Conservation (phyloP, 352 stramenopile genomes). For the Globisporangium lucens region DNA sequence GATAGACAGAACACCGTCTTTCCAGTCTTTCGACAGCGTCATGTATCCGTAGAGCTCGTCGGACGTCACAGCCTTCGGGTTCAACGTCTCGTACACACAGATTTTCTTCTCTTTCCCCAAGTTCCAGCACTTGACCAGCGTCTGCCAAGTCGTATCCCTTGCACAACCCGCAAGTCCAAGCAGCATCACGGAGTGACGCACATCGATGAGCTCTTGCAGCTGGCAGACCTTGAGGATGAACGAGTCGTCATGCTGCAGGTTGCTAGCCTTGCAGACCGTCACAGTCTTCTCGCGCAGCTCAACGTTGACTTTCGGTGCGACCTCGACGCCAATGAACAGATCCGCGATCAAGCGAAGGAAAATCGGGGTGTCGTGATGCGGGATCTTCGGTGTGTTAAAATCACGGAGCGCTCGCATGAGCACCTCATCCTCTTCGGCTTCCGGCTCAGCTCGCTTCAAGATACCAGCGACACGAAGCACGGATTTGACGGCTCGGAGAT, state of each 20-base stretch:
- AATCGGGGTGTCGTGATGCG: constrained; percentile 84
- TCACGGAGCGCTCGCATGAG: constrained; percentile 84
- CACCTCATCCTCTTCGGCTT: constrained; percentile 85
- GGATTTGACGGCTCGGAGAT: constrained; percentile 86
- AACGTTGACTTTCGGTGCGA: constrained; percentile 93
- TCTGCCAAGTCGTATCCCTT: constrained; percentile 86
- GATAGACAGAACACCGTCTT: constrained; percentile 86
- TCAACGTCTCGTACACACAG: constrained; percentile 87
- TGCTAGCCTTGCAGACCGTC: constrained; percentile 86
- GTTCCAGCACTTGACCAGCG: constrained; percentile 86
- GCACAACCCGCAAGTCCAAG: constrained; percentile 77
- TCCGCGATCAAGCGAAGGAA: constrained; percentile 87
- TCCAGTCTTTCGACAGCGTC: constrained; percentile 90
- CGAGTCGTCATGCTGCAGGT: constrained; percentile 82
- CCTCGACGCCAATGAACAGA: constrained; percentile 91
- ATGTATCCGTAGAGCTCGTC: constrained; percentile 94
- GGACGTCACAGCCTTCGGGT: constrained; percentile 86
- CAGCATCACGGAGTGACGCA: constrained; percentile 87
- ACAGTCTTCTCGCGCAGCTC: constrained; percentile 91
- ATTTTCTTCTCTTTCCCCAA: constrained; percentile 87
- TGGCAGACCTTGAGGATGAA: constrained; percentile 89
- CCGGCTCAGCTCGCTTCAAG: constrained; percentile 75
- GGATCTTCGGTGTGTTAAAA: constrained; percentile 89
- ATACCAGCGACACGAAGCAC: constrained; percentile 86
- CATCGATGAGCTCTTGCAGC: constrained; percentile 85